Base-by-base conservation (phyloP, 1,284 basidiomycete genomes). In the Ustilago trichophora region DNA sequence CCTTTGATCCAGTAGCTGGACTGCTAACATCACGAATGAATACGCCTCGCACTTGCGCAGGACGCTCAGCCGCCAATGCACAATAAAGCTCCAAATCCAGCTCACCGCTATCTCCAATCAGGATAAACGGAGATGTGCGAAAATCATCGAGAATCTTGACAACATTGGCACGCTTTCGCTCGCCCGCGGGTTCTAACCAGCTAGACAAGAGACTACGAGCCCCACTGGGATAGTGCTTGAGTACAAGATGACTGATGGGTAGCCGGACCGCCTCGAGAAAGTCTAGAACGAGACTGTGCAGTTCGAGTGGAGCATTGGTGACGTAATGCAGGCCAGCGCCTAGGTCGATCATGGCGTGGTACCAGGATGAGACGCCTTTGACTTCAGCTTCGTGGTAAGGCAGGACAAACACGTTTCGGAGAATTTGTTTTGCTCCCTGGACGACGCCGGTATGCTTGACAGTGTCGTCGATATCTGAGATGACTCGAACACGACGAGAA, bases 381-480 rank as follows among this genome's bases (percentile, higher is more conserved):
- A 96, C 90, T 37, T 90, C 84, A 34, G 88, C 86, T 47, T 96
- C 92, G 46, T 86, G 84, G 31, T 92, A 72, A n/a, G 82, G 80
- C 5, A 83, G 78, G 36, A 84, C 84, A 47, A 86, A 86, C 31
- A 85, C 84, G 60, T 85, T 85, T 7, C 84, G 80, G 36, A 78
- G 65, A 25, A 82, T 79, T 24, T 82, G 62, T 59, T 77, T 76
- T 12, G 78, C 75, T 6, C 82, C 82, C 7, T 69, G 74, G 1
- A 81, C 62, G 4, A 83, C 80, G 26, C 82, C 76, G 1, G 82
- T 82, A 42, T 78, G 72, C 44, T 95, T 97, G 64, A 96, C 86
- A 0, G 94, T 98, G 80, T 98, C 94, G 80, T 98, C 94, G 37
- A 98, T 90, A 77, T 98, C 94, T 1, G 91, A 94, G 27, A 97